phyloP scores from a whole-genome alignment of 2,329 filamentous ascomycete genomes.

The Fusarium sacchari region DNA sequence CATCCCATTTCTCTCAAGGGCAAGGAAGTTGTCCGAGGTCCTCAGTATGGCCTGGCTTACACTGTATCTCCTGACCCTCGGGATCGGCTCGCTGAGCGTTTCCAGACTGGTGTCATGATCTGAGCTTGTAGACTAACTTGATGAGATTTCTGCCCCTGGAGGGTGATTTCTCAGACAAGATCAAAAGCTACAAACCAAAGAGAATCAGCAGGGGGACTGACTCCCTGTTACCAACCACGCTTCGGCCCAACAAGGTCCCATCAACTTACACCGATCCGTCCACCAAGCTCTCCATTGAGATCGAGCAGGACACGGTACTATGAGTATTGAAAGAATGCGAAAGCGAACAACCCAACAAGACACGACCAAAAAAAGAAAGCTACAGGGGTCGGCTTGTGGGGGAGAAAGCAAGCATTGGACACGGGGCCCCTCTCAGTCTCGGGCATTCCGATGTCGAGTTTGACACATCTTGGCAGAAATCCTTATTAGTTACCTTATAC shows the following conservation, averaged over 20 bases:
- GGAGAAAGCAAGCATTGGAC: not conserved
- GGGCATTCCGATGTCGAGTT: not conserved
- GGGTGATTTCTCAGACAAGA: slow-evolving; percentile 53
- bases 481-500: too few species aligned
- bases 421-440: not conserved
- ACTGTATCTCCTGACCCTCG: slow-evolving; percentile 50
- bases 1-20: slow-evolving; percentile 51
- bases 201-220: not conserved
- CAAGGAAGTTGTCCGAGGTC: slow-evolving; percentile 53
- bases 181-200: slow-evolving; percentile 46
- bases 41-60: slow-evolving; percentile 49
- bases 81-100: slow-evolving; percentile 43
- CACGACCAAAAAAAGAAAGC: not conserved
- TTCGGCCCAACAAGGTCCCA: not conserved
- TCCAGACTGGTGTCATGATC: slow-evolving; percentile 29
- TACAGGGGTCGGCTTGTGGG: not conserved
- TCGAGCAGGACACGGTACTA: slow-evolving; percentile 22
- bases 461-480: not conserved
- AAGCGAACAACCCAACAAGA: not conserved
- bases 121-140: slow-evolving; percentile 6
- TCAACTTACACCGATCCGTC: slow-evolving; percentile 4
- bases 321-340: not conserved
- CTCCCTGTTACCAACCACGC: not conserved
- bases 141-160: slow-evolving; percentile 43
- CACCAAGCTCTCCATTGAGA: slow-evolving; percentile 22